Conservation (phyloP, 768 basidiomycete species). For the Cystofilobasidium capitatum region DNA sequence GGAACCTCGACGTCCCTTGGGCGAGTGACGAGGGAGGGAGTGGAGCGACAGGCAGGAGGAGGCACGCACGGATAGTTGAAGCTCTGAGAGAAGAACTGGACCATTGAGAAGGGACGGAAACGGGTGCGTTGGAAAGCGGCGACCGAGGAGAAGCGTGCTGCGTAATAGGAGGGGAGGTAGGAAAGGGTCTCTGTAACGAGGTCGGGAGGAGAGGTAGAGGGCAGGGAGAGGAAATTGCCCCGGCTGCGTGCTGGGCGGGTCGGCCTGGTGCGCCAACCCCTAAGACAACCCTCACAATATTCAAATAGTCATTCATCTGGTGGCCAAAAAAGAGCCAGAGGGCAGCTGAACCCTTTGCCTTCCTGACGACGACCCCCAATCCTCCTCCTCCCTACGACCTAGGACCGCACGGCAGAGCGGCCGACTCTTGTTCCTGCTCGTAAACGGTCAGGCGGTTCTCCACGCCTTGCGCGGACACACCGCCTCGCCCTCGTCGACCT, state of each 20-base stretch:
- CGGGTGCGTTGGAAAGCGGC: background rate
- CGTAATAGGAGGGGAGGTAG: background rate
- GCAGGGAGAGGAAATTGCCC: too few relatives aligned
- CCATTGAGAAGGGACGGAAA: background rate
- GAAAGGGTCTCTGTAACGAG: background rate
- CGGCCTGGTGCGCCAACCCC: too few relatives aligned
- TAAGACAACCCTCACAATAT: too few relatives aligned
- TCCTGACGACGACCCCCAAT: background rate
- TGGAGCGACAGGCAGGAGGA: background rate
- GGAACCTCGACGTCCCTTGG: too few relatives aligned
- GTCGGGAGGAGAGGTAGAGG: too few relatives aligned
- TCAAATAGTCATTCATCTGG: too few relatives aligned
- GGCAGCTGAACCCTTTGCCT: background rate
- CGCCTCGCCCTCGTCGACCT: background rate
- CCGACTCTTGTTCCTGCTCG: too few relatives aligned
- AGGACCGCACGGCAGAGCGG: too few relatives aligned
- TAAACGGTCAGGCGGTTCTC: background rate
- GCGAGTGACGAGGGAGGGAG: background rate
- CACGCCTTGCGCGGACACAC: background rate
- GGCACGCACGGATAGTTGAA: slow-evolving; percentile 25
- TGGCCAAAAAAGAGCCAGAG: too few relatives aligned
- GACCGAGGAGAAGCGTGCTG: background rate
- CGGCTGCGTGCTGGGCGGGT: too few relatives aligned
- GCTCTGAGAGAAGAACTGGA: slow-evolving; percentile 24
- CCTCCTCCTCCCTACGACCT: background rate